Base-by-base conservation (phyloP, 2,329 filamentous ascomycete species). In the Xylariaceae sp. region DNA sequence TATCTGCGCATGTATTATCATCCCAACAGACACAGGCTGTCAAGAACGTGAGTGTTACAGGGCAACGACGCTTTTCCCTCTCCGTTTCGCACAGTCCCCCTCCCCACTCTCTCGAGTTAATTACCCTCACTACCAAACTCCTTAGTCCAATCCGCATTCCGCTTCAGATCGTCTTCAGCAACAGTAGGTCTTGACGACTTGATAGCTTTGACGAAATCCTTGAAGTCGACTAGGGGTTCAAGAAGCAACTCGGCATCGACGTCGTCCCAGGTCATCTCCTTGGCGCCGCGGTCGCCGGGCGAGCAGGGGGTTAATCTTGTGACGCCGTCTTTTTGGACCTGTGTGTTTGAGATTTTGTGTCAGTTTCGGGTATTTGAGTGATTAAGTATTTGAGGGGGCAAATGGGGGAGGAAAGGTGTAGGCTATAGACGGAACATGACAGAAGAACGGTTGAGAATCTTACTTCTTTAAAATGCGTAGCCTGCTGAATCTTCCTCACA, bases 381-480 rank as follows among this genome's bases (percentile, higher is more conserved):
- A 5, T 27, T 7, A 19, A 11, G 22, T 25, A 16, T n/a, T n/a
- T 22, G 14, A 22, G 7, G 14, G 5, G 14, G 17, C 12, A 21
- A 12, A n/a, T n/a, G 34, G 10, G 20, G 21, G 12, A 37, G 10
- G 16, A 20, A 23, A 27, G 42, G 29, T 14, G 29, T 6, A 22
- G 3, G 27, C 27, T 14, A 7, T 1, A 14, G 17, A 14, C 5
- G n/a, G 5, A 11, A 19, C 2, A 36, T 37, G 6, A 66, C n/a
- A n/a, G n/a, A n/a, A n/a, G n/a, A n/a, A n/a, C n/a, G n/a, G n/a
- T n/a, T n/a, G n/a, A n/a, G n/a, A n/a, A n/a, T n/a, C 71, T 36
- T 74, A 92, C 92, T 73, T 87, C 85, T 68, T 96, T 96, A 71
- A 97, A 98, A 72, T 98, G 93, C 42, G 93, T 98, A 16, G 93